Evolutionary conservation across 371 early-diverging fungal genomes (phyloP), one percentile per base, ranked within the genome.

Genomic region (Lichtheimia ramosa): DNA sequence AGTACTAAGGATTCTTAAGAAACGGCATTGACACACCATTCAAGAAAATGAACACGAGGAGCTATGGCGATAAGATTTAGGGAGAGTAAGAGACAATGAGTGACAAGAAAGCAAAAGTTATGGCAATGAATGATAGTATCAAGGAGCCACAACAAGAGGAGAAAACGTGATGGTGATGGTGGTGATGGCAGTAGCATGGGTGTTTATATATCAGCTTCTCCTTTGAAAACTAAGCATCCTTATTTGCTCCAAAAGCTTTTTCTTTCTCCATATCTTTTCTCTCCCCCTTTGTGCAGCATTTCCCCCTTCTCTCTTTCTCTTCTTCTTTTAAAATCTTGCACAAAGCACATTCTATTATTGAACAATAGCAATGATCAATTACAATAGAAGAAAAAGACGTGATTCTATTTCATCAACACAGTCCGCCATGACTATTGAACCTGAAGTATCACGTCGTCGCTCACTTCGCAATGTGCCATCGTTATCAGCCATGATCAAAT

Each of bases 401-500:
- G 56, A 55, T 25, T 43, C 43, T 14, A 55, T 21, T 14, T 34
- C 41, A 16, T 55, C 56, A 5, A 43, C 41, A 10, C 56, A 55
- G 24, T 15, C 56, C 2, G 21, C 46, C 7, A 46, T 21, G 21
- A 46, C 46, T 5, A 46, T 21, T 46, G 43, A 55, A 27, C 15
- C 56, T 43, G 39, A n/a, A 56, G 12, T 46, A 12, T 48, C 59
- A 20, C 59, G 59, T n/a, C 59, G 59, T 18, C 59, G 59, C 21
- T 58, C 59, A 23, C 51, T 58, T 14, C 59, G 59, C 14, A 58
- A 58, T 28, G 51, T 58, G 18, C 25, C 54, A 27, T 54, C 54
- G 18, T 43, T 55, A 10, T 55, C 56, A 12, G 42, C 56, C 43
- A 46, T 53, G 34, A 53, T 53, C 54, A 61, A 61, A 18, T 39